A percentile compares a stretch with the other conserved stretches of the same genome.
These are phyloP conservation scores for Bjerkandera adusta DNA, from an alignment of 1,284 basidiomycete genomes.

Conservation along the genomic window DNA sequence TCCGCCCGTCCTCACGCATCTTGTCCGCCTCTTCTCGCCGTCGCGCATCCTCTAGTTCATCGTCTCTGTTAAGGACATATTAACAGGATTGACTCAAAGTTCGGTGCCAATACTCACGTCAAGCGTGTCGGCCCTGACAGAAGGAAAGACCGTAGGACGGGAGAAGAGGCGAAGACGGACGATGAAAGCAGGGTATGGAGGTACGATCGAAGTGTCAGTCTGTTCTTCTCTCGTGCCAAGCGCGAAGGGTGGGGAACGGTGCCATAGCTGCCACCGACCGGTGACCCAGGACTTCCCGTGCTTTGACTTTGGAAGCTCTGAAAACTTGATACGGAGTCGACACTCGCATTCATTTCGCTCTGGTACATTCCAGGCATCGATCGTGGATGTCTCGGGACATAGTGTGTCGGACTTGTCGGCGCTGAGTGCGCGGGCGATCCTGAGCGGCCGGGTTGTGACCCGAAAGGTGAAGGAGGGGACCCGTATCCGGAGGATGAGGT, in stretches of 20 bases:
- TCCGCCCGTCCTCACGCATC: constrained; percentile 86
- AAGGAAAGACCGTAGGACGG: constrained; percentile 86
- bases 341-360: constrained; percentile 19
- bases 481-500: too few relatives aligned
- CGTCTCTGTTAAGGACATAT: constrained; percentile 28
- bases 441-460: neutral
- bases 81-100: neutral
- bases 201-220: constrained; percentile 92
- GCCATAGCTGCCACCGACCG: constrained; percentile 7
- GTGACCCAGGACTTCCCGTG: constrained; percentile 11
- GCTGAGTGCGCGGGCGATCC: neutral
- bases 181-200: constrained; percentile 80
- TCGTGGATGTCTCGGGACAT: constrained; percentile 8
- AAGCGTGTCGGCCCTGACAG: constrained; percentile 76
- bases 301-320: constrained; percentile 20
- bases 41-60: constrained; percentile 81
- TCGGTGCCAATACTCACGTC: constrained; percentile 30
- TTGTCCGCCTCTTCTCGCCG: constrained; percentile 87
- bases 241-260: constrained; percentile 32
- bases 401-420: constrained; percentile 5
- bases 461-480: constrained; percentile 25
- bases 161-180: constrained; percentile 76
- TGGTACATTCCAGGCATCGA: constrained; percentile 24
- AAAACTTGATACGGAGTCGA: constrained; percentile 26
- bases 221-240: constrained; percentile 90